Percentiles rank a stretch among this genome's conserved stretches.
Conservation (phyloP, 306 rosid species). For the Urtica urens region DNA sequence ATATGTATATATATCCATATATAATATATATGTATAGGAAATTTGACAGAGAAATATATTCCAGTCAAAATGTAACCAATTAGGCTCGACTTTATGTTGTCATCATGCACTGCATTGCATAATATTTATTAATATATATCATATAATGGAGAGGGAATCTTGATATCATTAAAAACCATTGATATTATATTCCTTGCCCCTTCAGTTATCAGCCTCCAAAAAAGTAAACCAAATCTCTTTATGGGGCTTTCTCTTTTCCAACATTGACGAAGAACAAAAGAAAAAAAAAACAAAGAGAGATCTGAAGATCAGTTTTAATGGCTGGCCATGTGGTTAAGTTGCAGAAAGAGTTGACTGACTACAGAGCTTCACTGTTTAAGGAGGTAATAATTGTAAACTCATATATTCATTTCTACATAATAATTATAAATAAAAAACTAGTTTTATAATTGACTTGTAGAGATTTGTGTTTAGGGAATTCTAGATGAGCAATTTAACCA, state of each 20-base stretch:
- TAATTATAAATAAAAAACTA: too few relatives aligned
- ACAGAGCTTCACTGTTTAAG: slow-evolving; percentile 45
- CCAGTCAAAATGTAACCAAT: slow-evolving; percentile 5
- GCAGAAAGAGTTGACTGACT: slow-evolving; percentile 41
- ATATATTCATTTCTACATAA: background rate
- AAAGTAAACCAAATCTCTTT: background rate
- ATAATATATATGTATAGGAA: slow-evolving; percentile 11
- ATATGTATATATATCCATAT: slow-evolving; percentile 7
- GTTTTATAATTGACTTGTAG: too few relatives aligned
- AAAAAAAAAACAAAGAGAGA: background rate
- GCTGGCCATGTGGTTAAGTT: slow-evolving; percentile 32
- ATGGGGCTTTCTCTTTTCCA: slow-evolving; percentile 11
- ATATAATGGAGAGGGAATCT: slow-evolving; percentile 8
- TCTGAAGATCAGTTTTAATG: slow-evolving; percentile 22
- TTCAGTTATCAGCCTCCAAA: slow-evolving; percentile 1
- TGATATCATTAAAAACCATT: background rate
- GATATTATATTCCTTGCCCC: background rate
- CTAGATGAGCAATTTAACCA: slow-evolving; percentile 63
- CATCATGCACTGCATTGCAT: background rate
- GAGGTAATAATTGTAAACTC: slow-evolving; percentile 34
- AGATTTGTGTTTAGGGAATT: slow-evolving; percentile 35
- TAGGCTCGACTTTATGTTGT: background rate
- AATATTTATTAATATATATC: background rate
- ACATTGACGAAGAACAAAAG: background rate
- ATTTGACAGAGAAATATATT: background rate